Evolutionary conservation across 1,284 basidiomycete species (phyloP).

Genomic region (Ganoderma multipileum): DNA sequence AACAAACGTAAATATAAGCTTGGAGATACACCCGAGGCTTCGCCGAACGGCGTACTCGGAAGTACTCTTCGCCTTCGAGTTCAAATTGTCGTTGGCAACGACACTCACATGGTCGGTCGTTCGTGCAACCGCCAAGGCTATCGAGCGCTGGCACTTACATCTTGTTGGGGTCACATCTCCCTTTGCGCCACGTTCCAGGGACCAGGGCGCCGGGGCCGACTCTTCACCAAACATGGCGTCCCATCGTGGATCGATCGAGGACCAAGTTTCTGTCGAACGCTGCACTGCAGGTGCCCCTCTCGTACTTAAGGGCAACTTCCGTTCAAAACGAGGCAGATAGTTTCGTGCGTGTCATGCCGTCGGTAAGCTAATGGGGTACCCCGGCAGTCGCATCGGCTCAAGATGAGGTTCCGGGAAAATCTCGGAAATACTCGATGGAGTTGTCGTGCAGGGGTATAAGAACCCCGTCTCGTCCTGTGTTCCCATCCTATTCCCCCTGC

Average conservation of each 20-base stretch:
- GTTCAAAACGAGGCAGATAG: not conserved
- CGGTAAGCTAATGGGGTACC: not conserved
- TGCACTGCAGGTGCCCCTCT: not conserved
- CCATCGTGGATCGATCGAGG: not conserved
- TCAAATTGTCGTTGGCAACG: not conserved
- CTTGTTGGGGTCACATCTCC: not conserved
- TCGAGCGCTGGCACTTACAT: not conserved
- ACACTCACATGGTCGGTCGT: not conserved
- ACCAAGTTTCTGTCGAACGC: not conserved
- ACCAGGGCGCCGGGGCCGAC: not conserved
- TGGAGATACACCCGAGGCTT: not conserved
- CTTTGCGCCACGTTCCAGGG: not conserved
- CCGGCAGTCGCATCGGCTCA: not conserved
- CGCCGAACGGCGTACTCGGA: not conserved
- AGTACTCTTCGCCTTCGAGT: not conserved
- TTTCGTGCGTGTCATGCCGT: not conserved
- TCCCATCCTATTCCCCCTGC: not conserved
- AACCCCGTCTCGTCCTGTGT: not conserved
- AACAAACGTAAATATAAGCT: not conserved
- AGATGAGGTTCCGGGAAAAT: conserved; percentile 16
- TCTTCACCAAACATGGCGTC: not conserved
- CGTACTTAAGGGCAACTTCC: not conserved
- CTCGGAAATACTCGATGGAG: conserved; percentile 23
- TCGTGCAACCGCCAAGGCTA: not conserved
- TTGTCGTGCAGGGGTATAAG: conserved; percentile 18